These are phyloP conservation scores for Panaeolus cyanescens DNA, from an alignment of 768 basidiomycete genomes.

Conservation along the genomic window DNA sequence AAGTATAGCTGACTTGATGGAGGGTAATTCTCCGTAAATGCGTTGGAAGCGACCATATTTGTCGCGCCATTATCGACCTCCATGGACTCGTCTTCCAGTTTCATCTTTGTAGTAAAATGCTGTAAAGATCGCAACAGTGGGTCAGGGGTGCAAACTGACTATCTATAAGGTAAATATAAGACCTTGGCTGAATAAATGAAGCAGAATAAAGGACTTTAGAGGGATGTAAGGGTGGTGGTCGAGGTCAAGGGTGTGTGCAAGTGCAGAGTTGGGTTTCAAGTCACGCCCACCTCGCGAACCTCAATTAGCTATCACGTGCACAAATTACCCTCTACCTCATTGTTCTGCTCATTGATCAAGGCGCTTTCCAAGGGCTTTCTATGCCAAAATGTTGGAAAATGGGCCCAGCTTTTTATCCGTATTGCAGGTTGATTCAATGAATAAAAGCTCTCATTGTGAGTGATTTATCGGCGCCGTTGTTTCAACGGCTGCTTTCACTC, in stretches of 20 bases:
- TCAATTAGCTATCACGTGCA: constrained; percentile 34
- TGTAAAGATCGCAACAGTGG: background rate
- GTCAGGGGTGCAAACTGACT: background rate
- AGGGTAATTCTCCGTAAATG: constrained; percentile 9
- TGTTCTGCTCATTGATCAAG: no score
- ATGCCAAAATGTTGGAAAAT: no score
- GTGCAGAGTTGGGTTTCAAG: constrained; percentile 17
- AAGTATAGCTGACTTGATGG: constrained; percentile 13
- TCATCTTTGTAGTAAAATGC: background rate
- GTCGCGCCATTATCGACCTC: constrained; percentile 37
- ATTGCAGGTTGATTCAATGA: no score
- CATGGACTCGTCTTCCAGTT: constrained; percentile 45
- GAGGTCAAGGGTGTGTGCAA: constrained; percentile 7
- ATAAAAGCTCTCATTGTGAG: no score
- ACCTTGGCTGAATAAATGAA: background rate
- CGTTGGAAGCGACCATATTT: constrained; percentile 8
- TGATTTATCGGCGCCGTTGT: no score
- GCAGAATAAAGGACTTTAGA: background rate
- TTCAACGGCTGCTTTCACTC: no score
- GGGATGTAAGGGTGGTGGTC: constrained; percentile 6
- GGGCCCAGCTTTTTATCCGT: no score
- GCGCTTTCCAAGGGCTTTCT: no score
- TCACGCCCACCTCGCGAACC: constrained; percentile 24
- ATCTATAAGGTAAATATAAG: background rate
- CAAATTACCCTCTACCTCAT: background rate